Evolutionary conservation across 2,329 filamentous ascomycete genomes (phyloP).

Genomic region (Nemania serpens): DNA sequence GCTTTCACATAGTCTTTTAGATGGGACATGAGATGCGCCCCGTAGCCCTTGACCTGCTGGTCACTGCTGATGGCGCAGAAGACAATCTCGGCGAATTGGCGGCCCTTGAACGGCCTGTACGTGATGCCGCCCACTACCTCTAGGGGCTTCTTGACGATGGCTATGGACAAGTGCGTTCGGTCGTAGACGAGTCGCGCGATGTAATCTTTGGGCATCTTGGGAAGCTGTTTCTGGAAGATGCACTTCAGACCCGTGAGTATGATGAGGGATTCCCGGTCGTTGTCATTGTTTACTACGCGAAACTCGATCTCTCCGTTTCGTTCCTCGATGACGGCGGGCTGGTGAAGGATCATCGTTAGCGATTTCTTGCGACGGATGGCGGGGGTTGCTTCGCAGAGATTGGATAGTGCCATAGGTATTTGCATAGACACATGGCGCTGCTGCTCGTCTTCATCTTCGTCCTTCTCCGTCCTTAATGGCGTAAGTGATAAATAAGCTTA

Average conservation of each 20-base stretch:
- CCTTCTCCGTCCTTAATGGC: too few relatives aligned
- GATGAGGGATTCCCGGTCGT: constrained; percentile 83
- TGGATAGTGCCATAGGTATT: too few relatives aligned
- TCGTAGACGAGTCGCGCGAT: constrained; percentile 98
- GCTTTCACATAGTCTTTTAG: constrained; percentile 98
- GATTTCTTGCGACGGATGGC: too few relatives aligned
- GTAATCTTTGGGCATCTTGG: constrained; percentile 99
- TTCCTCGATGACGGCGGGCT: constrained; percentile 92
- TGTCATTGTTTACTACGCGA: constrained; percentile 96
- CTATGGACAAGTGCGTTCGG: constrained; percentile 92
- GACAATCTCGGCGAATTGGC: constrained; percentile 95
- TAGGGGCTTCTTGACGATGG: constrained; percentile 94
- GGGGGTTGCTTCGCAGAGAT: too few relatives aligned
- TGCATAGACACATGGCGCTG: too few relatives aligned
- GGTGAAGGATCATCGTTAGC: background rate
- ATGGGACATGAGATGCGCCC: constrained; percentile 96
- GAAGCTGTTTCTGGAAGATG: constrained; percentile 97
- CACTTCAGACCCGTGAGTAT: constrained; percentile 95
- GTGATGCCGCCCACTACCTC: constrained; percentile 98
- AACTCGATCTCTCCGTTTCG: constrained; percentile 95
- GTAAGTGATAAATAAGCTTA: constrained; percentile 39
- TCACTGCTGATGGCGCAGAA: constrained; percentile 98
- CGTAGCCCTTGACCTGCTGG: constrained; percentile 98
- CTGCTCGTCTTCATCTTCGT: too few relatives aligned
- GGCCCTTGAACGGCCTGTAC: constrained; percentile 89